Evolutionary conservation across 2,329 filamentous ascomycete genomes (phyloP), one percentile per base, ranked within the genome.

Genomic region (Colletotrichum limetticola): DNA sequence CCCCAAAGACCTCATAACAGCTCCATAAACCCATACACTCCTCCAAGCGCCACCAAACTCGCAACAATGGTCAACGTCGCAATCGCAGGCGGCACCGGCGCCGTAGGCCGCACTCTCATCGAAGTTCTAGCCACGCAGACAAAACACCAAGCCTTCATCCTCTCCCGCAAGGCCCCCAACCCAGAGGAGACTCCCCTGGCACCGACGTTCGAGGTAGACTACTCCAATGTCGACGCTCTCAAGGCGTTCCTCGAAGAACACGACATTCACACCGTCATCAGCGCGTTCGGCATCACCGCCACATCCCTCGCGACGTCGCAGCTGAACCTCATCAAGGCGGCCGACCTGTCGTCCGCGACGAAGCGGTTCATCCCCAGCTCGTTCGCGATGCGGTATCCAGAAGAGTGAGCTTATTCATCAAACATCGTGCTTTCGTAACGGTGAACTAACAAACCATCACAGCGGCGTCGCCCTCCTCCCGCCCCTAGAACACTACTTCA

Each of bases 391-490:
- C 19, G 42, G 42, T 49, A 49, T 22, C 42, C 42, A 0, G 19
- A 49, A 4, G 42, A 49, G 42, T 46, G n/a, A 7, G 42, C 19
- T 3, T 14, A 1, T 3, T 26, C 26, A 26, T 4, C 26, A 26
- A 26, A 4, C 26, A 26, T 26, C 4, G 26, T 26, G 26, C 26
- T 26, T 26, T 26, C 26, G 26, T 26, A 26, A 26, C 26, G 26
- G 26, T 26, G 26, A 26, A 37, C 35, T 42, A 42, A 42, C 35
- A 42, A 4, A 37, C 11, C 60, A 22, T n/a, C 66, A 66, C 32
- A 64, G 49, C 26, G 65, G 55, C 53, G 8, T 16, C 56, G 69
- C 78, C 22, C 60, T 75, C 24, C 77, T 85, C 12, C 71, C 66
- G 4, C 66, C 66, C 1, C 58, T 56, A 8, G 66, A 63, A 42